Evolutionary conservation across 192 early-diverging fungal species (phyloP).

Genomic region (Entophlyctis luteolus): DNA sequence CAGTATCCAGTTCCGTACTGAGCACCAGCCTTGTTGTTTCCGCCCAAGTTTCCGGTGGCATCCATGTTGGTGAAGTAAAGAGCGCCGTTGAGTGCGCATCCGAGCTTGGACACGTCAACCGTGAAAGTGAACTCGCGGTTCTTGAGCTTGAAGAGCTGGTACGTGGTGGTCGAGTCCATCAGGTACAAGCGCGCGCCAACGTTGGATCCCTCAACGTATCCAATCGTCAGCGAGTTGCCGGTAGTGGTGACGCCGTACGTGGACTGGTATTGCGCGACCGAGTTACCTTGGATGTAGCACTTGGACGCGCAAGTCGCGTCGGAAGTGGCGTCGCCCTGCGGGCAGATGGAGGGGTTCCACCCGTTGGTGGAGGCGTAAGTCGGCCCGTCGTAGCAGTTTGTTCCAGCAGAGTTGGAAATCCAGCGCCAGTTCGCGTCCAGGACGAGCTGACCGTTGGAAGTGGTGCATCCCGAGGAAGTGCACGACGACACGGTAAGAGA

Average conservation of each 20-base stretch:
- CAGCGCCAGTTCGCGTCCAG: conserved; percentile 39
- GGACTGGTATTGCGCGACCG: neutral
- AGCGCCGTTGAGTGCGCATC: conserved; percentile 39
- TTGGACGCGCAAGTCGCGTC: neutral
- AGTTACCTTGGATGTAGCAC: neutral
- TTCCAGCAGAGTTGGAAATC: conserved; percentile 27
- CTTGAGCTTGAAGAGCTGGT: conserved; percentile 36
- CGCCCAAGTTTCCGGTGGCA: conserved; percentile 9
- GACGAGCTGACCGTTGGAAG: neutral
- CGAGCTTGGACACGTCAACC: conserved; percentile 38
- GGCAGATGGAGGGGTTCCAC: conserved; percentile 27
- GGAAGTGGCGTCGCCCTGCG: neutral
- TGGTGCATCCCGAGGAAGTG: conserved; percentile 23
- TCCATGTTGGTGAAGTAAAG: conserved; percentile 37
- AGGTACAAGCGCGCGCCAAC: conserved; percentile 39
- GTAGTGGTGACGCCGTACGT: conserved; percentile 28
- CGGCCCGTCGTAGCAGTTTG: conserved; percentile 34
- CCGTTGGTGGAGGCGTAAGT: conserved; percentile 12
- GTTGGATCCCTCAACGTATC: conserved; percentile 31
- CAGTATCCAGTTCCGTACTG: conserved; percentile 40
- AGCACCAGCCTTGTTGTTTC: conserved; percentile 34
- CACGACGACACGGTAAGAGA: conserved; percentile 29
- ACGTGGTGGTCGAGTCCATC: conserved; percentile 24
- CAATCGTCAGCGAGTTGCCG: conserved; percentile 29
- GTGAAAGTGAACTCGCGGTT: conserved; percentile 37